Evolutionary conservation across 129 eudicot genomes (phyloP).

Genomic region (Saussurea involucrata): DNA sequence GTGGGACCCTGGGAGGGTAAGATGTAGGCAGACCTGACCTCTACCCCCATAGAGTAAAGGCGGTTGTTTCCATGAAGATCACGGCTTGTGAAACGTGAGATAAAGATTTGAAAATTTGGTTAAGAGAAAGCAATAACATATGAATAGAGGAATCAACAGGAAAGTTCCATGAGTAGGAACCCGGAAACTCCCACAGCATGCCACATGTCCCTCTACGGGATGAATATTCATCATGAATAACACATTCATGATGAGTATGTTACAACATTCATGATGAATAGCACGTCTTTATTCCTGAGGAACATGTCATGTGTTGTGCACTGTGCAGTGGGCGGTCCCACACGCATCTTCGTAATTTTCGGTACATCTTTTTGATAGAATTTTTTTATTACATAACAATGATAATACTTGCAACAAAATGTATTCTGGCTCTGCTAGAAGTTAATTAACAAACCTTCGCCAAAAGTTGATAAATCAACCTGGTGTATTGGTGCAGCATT

Average conservation of each 20-base stretch:
- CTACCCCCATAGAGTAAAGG: neutral
- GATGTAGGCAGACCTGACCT: neutral
- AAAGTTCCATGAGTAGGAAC: neutral
- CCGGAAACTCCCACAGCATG: neutral
- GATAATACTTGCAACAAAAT: neutral
- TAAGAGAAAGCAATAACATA: neutral
- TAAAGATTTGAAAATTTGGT: neutral
- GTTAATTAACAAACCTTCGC: slow-evolving; percentile 61
- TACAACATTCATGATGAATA: neutral
- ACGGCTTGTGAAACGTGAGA: neutral
- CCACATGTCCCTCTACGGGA: neutral
- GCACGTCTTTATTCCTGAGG: neutral
- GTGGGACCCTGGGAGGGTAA: neutral
- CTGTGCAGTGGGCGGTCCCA: neutral
- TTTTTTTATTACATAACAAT: neutral
- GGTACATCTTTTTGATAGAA: too few relatives aligned
- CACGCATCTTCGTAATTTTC: too few relatives aligned
- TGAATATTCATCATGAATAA: neutral
- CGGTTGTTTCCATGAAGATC: neutral
- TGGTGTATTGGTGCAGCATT: slow-evolving; percentile 58
- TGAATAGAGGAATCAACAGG: neutral
- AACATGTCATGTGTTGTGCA: neutral
- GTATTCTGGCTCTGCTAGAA: neutral
- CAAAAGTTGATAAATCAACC: slow-evolving; percentile 77
- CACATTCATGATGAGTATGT: neutral